Percentiles rank a stretch among this genome's conserved stretches.
These are phyloP conservation scores for Magnolia sinica DNA, from an alignment of 164 flowering plant genomes.

Conservation along the genomic window DNA sequence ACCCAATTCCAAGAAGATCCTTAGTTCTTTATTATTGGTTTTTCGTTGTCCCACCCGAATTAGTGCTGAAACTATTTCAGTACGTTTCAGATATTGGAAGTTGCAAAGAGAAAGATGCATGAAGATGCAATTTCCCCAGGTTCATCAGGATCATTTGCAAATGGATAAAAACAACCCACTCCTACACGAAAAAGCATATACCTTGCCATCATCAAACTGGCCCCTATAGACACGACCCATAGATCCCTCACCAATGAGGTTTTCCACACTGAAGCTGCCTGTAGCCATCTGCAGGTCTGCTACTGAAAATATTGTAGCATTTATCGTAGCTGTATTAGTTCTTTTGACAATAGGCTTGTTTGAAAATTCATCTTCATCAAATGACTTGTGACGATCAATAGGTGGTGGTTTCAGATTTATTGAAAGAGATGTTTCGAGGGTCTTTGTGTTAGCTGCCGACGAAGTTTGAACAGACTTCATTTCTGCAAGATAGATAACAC, in stretches of 20 bases:
- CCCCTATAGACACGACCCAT: conserved; percentile 95
- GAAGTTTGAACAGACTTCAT: conserved; percentile 56
- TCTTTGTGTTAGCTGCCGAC: conserved; percentile 35
- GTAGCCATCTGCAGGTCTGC: conserved; percentile 97
- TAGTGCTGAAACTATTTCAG: background rate
- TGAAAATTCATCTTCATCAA: conserved; percentile 71
- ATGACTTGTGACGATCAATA: conserved; percentile 73
- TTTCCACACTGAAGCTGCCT: conserved; percentile 73
- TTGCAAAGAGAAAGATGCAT: background rate
- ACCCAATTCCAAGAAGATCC: background rate
- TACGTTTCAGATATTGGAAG: background rate
- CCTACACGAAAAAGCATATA: conserved; percentile 18
- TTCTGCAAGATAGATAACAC: conserved; percentile 47
- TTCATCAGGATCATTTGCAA: background rate
- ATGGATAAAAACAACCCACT: background rate
- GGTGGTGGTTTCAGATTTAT: conserved; percentile 85
- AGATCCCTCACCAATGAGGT: conserved; percentile 86
- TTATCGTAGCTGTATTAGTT: conserved; percentile 38
- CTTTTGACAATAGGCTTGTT: conserved; percentile 52
- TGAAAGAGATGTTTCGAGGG: conserved; percentile 50
- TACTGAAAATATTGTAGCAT: conserved; percentile 60
- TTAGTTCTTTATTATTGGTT: no score
- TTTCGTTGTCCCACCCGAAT: background rate
- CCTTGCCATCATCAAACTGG: conserved; percentile 87
- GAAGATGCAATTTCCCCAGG: conserved; percentile 1